phyloP scores from a whole-genome alignment of 352 stramenopile genomes.

The Blastocystis sp. region DNA sequence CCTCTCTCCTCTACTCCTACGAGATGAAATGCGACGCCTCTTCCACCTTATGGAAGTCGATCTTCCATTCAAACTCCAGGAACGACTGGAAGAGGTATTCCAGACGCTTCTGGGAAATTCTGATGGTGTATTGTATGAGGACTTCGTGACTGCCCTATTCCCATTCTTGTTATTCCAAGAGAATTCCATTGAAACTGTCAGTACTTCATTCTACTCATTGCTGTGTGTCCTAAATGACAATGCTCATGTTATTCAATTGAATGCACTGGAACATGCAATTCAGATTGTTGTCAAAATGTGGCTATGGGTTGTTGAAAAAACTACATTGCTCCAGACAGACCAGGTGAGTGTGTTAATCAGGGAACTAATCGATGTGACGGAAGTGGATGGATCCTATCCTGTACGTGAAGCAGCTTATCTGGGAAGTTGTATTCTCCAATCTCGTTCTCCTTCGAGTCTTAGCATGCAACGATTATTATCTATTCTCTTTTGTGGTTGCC shows the following conservation, averaged over 20 bases:
- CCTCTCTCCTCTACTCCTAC: slow-evolving; percentile 3
- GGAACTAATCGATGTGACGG: not conserved
- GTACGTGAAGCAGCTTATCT: not conserved
- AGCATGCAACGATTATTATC: slow-evolving; percentile 35
- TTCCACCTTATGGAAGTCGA: slow-evolving; percentile 2
- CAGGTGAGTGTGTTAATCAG: not conserved
- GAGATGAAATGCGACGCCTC: slow-evolving; percentile 31
- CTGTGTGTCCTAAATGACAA: slow-evolving; percentile 1
- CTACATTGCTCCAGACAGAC: not conserved
- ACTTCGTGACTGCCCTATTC: not conserved
- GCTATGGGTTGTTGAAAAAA: not conserved
- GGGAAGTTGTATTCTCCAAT: slow-evolving; percentile 31
- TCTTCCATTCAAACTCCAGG: not conserved
- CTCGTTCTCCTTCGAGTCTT: not conserved
- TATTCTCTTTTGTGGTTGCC: not conserved
- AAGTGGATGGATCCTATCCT: not conserved
- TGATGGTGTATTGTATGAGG: slow-evolving; percentile 4
- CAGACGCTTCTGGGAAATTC: not conserved
- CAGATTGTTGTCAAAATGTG: not conserved
- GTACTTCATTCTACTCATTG: not conserved
- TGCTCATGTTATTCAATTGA: not conserved
- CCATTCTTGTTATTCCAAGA: not conserved
- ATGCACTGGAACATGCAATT: not conserved
- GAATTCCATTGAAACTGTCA: not conserved
- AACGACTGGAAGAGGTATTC: slow-evolving; percentile 1